These are phyloP conservation scores for Saccharomycopsis fermentans DNA, from an alignment of 805 yeast species.

Conservation along the genomic window DNA sequence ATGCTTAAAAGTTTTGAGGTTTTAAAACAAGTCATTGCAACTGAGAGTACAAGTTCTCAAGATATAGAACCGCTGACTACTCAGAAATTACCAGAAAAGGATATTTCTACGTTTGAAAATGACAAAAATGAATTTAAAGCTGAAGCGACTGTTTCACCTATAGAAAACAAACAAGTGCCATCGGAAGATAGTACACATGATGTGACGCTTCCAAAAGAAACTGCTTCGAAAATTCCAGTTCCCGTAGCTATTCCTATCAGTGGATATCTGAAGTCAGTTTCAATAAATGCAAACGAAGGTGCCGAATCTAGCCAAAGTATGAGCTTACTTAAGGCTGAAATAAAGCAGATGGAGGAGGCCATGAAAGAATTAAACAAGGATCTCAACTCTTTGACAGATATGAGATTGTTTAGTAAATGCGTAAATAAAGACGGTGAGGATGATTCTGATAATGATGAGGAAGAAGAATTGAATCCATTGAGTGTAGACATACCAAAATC, in stretches of 20 bases:
- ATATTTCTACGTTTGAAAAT: too few species aligned
- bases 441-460: conserved; percentile 16
- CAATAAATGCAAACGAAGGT: not conserved
- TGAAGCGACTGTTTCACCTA: not conserved
- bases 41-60: not conserved
- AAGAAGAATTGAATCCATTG: conserved; percentile 38
- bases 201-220: not conserved
- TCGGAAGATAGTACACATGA: not conserved
- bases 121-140: not conserved
- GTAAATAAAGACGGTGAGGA: conserved; percentile 7
- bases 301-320: not conserved
- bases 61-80: conserved; percentile 17
- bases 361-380: not conserved
- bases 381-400: not conserved
- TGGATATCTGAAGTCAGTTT: not conserved
- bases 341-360: not conserved
- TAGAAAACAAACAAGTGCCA: not conserved
- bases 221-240: not conserved
- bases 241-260: not conserved
- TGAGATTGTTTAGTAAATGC: conserved; percentile 7
- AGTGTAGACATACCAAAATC: conserved; percentile 52
- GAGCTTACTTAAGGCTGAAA: not conserved
- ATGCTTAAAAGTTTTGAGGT: not conserved
- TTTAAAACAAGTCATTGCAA: not conserved
- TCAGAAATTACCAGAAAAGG: not conserved